A percentile compares a stretch with the other conserved stretches of the same genome.
Conservation (phyloP, 768 basidiomycete species). For the Pulveroboletus frians region DNA sequence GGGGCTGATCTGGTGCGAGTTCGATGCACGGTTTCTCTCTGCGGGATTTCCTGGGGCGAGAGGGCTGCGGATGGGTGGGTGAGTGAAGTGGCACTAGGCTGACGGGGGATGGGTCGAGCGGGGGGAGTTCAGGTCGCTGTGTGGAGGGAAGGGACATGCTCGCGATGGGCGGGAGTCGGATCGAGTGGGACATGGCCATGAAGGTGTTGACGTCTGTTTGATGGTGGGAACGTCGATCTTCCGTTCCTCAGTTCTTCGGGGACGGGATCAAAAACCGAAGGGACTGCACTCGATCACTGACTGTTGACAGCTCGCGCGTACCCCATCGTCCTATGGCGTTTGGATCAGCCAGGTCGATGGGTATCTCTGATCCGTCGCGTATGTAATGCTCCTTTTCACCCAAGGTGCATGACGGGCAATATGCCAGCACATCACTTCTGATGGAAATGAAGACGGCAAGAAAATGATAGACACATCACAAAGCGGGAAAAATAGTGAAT, state of each 20-base stretch:
- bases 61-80: background rate
- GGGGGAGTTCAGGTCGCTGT: background rate
- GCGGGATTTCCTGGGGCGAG: slow-evolving; percentile 35
- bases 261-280: no score
- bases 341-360: no score
- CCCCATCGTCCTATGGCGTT: no score
- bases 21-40: slow-evolving; percentile 58
- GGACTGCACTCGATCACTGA: no score
- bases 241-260: no score
- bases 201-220: slow-evolving; percentile 19
- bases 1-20: slow-evolving; percentile 70
- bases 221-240: slow-evolving; percentile 6
- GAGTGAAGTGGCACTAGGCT: background rate
- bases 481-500: background rate
- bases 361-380: no score
- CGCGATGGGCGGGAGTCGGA: slow-evolving; percentile 4
- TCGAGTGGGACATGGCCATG: background rate
- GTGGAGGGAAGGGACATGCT: slow-evolving; percentile 19
- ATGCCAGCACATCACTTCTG: no score
- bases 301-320: no score
- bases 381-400: no score
- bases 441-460: no score
- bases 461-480: background rate
- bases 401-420: no score
- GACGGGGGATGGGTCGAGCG: background rate